Conservation (phyloP, 2,329 filamentous ascomycete genomes). For the Bipolaris cookei region DNA sequence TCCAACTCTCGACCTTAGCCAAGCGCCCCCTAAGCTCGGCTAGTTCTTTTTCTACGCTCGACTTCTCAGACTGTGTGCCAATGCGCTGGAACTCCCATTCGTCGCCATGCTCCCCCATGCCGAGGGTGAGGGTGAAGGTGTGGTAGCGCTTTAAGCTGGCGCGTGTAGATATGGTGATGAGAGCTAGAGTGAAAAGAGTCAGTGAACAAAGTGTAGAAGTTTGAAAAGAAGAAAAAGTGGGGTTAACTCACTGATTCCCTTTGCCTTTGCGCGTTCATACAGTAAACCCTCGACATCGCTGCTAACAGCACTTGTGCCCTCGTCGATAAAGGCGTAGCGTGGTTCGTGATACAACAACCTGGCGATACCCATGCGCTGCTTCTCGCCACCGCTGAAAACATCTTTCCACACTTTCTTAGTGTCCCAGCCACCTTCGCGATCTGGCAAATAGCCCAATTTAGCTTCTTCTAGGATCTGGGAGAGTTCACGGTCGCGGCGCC, state of each 20-base stretch:
- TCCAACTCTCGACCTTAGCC: constrained; percentile 83
- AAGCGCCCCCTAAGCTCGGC: constrained; percentile 81
- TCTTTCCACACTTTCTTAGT: constrained; percentile 98
- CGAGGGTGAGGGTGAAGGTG: constrained; percentile 85
- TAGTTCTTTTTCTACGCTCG: constrained; percentile 89
- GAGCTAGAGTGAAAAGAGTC: constrained; percentile 57
- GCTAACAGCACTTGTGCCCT: constrained; percentile 92
- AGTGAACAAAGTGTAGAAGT: not conserved
- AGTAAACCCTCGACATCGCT: constrained; percentile 92
- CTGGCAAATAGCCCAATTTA: constrained; percentile 83
- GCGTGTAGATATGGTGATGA: constrained; percentile 95
- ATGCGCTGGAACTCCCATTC: constrained; percentile 94
- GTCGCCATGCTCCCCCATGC: constrained; percentile 78
- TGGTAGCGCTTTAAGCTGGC: constrained; percentile 96
- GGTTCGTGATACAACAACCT: constrained; percentile 93
- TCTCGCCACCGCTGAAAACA: constrained; percentile 94
- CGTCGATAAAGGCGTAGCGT: constrained; percentile 90
- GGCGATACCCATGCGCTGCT: constrained; percentile 92
- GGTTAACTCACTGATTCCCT: constrained; percentile 79
- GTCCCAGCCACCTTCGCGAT: constrained; percentile 95
- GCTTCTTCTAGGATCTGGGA: constrained; percentile 81
- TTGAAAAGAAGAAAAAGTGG: not conserved
- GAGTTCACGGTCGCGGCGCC: constrained; percentile 78
- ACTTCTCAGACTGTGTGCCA: constrained; percentile 90
- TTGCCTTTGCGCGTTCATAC: constrained; percentile 91